A percentile compares a stretch with the other conserved stretches of the same genome.
Conservation (phyloP, 2,329 filamentous ascomycete genomes). For the Paracamarosporium sp. region DNA sequence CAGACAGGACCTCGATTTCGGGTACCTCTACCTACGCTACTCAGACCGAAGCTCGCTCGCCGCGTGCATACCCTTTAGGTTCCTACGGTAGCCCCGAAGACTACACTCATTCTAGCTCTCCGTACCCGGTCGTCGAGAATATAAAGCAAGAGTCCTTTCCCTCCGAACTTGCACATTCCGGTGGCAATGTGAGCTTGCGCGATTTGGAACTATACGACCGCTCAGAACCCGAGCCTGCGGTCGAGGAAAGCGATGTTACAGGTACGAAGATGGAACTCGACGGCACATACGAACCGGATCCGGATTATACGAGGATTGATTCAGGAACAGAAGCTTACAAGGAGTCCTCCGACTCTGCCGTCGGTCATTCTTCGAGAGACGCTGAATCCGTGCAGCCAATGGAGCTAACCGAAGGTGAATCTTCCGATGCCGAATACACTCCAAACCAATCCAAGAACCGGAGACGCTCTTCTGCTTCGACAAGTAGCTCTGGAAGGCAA, state of each 20-base stretch:
- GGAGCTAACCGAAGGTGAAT: slow-evolving; percentile 32
- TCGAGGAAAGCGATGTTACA: slow-evolving; percentile 32
- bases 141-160: slow-evolving; percentile 19
- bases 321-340: slow-evolving; percentile 15
- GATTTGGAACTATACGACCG: slow-evolving; percentile 41
- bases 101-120: slow-evolving; percentile 19
- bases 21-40: slow-evolving; percentile 39
- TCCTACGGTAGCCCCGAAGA: slow-evolving; percentile 29
- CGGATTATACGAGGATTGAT: slow-evolving; percentile 24
- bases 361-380: slow-evolving; percentile 37
- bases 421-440: slow-evolving; percentile 45
- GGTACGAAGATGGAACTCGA: slow-evolving; percentile 30
- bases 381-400: slow-evolving; percentile 46
- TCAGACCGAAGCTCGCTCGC: slow-evolving; percentile 38
- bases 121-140: slow-evolving; percentile 27
- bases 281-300: slow-evolving; percentile 23
- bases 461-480: slow-evolving; percentile 35
- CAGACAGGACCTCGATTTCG: slow-evolving; percentile 41
- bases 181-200: slow-evolving; percentile 32
- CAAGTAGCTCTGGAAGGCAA: slow-evolving; percentile 20
- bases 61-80: slow-evolving; percentile 21
- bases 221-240: slow-evolving; percentile 26
- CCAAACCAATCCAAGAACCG: slow-evolving; percentile 32
- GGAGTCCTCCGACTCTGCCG: slow-evolving; percentile 32
- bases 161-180: slow-evolving; percentile 15